Base-by-base conservation (phyloP, 2,329 filamentous ascomycete genomes). In the Exophiala alcalophila region DNA sequence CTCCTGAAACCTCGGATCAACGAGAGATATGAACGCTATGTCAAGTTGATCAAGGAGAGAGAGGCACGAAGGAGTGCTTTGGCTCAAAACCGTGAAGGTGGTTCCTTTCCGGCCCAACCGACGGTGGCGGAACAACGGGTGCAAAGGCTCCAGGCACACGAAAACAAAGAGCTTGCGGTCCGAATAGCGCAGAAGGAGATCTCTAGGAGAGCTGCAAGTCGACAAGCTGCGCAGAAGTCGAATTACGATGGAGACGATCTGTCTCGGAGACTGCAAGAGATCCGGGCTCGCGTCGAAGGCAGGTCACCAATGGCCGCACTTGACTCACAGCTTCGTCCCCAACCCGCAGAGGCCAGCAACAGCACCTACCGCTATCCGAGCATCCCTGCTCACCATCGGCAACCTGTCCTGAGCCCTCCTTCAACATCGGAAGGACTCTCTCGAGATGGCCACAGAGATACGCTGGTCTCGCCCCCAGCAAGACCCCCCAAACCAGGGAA, bases 1-100 rank as follows among this genome's bases (percentile, higher is more conserved):
- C 67, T 73, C 6, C 73, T 96, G 43, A 92, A 89, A 58, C 88
- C 88, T 1, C 76, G 82, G 12, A 84, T 98, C 40, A 80, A 84
- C 31, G 75, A 74, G 49, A 76, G 83, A 10, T 81, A 86, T 59
- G 73, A 82, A n/a, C 73, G 76, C 40, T 91, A 86, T 76, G 62
- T 73, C 44, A 74, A 77, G 42, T 68, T 74, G 12, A 57, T 69
- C 49, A 62, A 60, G 14, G 66, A 70, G 38, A 66, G 68, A 30
- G 67, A 73, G 30, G 65, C 70, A 6, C 64, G 62, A 16, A 45
- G 38, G 26, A 35, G 18, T 25, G 45, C 42, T 8, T 41, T 42
- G 21, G 23, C 35, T n/a, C 41, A 40, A 12, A 30, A 28, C 25
- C 38, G 40, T 7, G 21, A 40, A 26, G 15, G 11, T 4, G 21